Percentiles rank a stretch among this genome's conserved stretches.
These are phyloP conservation scores for Purshia tridentata DNA, from an alignment of 306 rosid species.

Conservation along the genomic window DNA sequence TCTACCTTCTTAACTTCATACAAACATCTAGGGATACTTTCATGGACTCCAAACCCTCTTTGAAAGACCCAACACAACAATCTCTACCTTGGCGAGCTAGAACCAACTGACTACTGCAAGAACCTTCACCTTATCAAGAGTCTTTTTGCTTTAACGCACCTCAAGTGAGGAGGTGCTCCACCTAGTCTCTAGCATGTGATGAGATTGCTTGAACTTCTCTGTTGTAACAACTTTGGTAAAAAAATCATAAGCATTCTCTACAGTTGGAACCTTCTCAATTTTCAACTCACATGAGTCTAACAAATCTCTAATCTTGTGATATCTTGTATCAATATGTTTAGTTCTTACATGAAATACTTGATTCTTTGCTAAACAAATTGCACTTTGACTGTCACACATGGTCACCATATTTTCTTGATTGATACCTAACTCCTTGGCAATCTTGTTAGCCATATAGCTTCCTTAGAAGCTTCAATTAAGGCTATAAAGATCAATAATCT, in stretches of 20 bases:
- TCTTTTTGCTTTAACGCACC: background rate
- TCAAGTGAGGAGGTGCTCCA: background rate
- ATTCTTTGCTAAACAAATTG: too few relatives aligned
- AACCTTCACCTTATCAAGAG: background rate
- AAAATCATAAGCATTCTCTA: background rate
- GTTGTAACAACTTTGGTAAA: background rate
- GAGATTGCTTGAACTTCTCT: background rate
- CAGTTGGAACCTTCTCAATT: background rate
- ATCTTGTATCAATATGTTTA: background rate
- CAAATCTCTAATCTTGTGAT: background rate
- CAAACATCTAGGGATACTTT: too few relatives aligned
- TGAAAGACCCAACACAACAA: background rate
- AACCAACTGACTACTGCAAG: background rate
- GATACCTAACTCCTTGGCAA: too few relatives aligned
- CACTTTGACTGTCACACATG: too few relatives aligned
- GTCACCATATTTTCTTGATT: too few relatives aligned
- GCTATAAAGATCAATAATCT: too few relatives aligned
- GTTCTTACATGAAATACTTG: background rate
- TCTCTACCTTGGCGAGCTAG: background rate
- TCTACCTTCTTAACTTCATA: too few relatives aligned
- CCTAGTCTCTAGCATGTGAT: background rate
- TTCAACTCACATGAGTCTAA: background rate
- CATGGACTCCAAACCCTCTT: too few relatives aligned
- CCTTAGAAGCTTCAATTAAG: too few relatives aligned
- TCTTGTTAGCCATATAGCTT: too few relatives aligned